Base-by-base conservation (phyloP, 352 stramenopile species). In the Globisporangium viniferum region DNA sequence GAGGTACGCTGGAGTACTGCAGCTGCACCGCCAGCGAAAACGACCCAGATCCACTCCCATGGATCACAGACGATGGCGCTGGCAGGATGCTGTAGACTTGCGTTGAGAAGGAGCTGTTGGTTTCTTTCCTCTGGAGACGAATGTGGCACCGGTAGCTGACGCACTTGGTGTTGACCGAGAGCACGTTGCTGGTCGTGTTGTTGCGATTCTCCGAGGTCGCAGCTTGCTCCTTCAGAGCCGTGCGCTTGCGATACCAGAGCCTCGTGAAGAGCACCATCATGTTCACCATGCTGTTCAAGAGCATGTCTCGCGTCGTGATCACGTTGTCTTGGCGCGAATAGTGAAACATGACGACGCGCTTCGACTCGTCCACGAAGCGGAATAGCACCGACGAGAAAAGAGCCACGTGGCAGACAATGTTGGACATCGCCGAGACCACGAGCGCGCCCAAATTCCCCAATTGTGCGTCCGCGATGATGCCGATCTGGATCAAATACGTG, bases 71-170 rank as follows among this genome's bases (percentile, higher is more conserved):
- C 20, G 55, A 35, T 18, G 55, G 18, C 15, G 20, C 18, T 48
- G 55, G 18, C 33, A 41, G 29, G 9, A 61, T 48, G 55, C 18
- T 61, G 31, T 61, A 7, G 18, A 61, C 31, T 22, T 10, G 55
- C 2, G 55, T 61, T 31, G 35, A n/a, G 20, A 61, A 24, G 6
- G 55, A 44, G 20, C 31, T 46, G 31, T 29, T 57, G 22, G 24
- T 27, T 14, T 29, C 29, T 36, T 61, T 48, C 55, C 24, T 35
- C 18, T 35, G 9, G 4, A 61, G 55, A 0, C 58, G 66, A 5
- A 79, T 49, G 10, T 62, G 71, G 53, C 73, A 79, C 51, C 75
- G 74, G 39, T 75, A 79, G 64, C 59, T 76, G 18, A 72, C 70
- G 59, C 73, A 71, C 7, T 65, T 68, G 1, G 20, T 72, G 70